phyloP scores from a whole-genome alignment of 495 filamentous ascomycete genomes.

The Extremus antarcticus region DNA sequence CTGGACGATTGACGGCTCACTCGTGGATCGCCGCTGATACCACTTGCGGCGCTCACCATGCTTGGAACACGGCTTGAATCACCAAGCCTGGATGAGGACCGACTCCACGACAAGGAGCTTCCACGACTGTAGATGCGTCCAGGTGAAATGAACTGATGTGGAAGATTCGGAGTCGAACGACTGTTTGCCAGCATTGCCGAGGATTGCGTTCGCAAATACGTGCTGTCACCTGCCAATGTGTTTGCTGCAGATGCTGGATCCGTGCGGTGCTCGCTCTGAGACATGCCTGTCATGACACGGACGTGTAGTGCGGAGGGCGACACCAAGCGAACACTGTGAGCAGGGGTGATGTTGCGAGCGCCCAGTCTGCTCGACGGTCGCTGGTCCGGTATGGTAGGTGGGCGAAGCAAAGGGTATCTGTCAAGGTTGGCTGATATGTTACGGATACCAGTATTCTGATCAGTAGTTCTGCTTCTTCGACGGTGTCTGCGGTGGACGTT shows the following conservation, averaged over 20 bases:
- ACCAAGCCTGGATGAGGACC: not conserved
- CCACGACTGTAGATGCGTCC: conserved; percentile 2
- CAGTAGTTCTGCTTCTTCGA: conserved; percentile 2
- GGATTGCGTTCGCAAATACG: not conserved
- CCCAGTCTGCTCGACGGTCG: not conserved
- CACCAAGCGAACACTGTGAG: not conserved
- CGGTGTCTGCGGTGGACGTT: not conserved
- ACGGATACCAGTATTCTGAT: not conserved
- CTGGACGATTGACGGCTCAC: not conserved
- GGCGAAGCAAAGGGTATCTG: conserved; percentile 11
- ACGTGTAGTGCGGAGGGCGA: not conserved
- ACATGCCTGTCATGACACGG: not conserved
- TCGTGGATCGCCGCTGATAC: not conserved
- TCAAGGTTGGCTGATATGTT: conserved; percentile 3
- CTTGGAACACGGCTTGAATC: conserved; percentile 1
- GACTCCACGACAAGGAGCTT: conserved; percentile 7
- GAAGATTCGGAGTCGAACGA: conserved; percentile 1
- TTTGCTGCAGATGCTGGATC: no score
- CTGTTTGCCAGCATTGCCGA: not conserved
- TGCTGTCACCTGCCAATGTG: no score
- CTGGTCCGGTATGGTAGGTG: not conserved
- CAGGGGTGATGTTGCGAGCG: not conserved
- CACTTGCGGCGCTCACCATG: conserved; percentile 13
- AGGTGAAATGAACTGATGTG: not conserved
- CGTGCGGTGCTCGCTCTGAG: not conserved